Base-by-base conservation (phyloP, 2,329 filamentous ascomycete species). In the Ophidiomyces ophidiicola region DNA sequence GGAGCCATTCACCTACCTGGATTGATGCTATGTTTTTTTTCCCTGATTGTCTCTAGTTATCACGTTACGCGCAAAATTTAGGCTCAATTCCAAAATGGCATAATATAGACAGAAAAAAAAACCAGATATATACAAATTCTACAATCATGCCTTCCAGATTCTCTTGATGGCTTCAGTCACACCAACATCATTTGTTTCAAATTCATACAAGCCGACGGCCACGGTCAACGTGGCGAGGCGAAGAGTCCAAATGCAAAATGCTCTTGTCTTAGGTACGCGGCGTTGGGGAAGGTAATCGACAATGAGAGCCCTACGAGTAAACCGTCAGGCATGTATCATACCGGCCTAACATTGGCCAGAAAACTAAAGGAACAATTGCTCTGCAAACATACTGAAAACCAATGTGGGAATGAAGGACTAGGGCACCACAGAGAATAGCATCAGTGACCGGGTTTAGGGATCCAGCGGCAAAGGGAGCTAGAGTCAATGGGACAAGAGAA, bases 131-230 rank as follows among this genome's bases (percentile, higher is more conserved):
- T 50, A 45, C 46, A 51, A 47, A 43, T n/a, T 40, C 30, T 37
- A 24, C 38, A 39, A 56, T 52, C 57, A 63, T 54, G 90, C 88
- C 55, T 72, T 83, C 90, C 90, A 98, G 46, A 96, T 69, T 58
- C 82, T 76, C 72, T 82, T 85, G 50, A 94, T 71, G 21, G 79
- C 80, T 71, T 93, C 88, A 6, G 86, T 94, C 44, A 98, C 62
- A 49, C 90, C 90, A 37, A 98, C 85, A 52, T 98, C 90, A 58
- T 94, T 96, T 21, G 90, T 98, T 78, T 98, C 90, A 55, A 96
- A 96, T 64, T 96, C 88, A 67, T 98, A 98, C 55, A 96, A 72
- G 42, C 87, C 87, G 49, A 94, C 72, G 36, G 82, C 86, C 46
- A 87, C 83, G 37, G 84, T 68, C 43, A 88, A 69, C 7, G 92